Percentiles rank a stretch among this genome's conserved stretches.
Conservation (phyloP, 2,329 filamentous ascomycete species). For the Colletotrichum aenigma region DNA sequence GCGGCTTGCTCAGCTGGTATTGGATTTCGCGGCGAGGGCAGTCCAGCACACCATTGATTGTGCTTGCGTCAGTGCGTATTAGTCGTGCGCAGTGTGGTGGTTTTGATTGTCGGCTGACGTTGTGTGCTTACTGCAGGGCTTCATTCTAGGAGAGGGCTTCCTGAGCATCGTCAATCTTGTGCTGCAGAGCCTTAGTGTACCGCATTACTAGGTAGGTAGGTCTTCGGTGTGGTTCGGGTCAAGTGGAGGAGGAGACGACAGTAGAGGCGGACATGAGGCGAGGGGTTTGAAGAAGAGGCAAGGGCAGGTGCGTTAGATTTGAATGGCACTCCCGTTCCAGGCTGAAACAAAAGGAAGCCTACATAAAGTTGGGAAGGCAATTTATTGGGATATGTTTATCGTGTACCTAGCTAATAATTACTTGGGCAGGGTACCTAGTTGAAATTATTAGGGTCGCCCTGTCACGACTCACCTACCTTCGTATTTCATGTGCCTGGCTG, state of each 20-base stretch:
- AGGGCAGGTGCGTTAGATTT: not conserved
- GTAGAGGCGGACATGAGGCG: not conserved
- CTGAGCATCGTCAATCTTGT: constrained; percentile 89
- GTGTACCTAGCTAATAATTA: not conserved
- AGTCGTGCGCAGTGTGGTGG: not conserved
- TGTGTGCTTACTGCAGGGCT: constrained; percentile 55
- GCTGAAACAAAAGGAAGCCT: not conserved
- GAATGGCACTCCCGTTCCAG: not conserved
- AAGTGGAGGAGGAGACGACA: not conserved
- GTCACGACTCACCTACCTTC: not conserved
- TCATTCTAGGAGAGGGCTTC: constrained; percentile 92
- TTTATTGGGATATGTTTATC: not conserved
- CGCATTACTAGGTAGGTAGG: constrained; percentile 53
- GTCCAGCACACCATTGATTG: constrained; percentile 78
- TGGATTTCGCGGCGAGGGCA: constrained; percentile 62
- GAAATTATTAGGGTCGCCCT: not conserved
- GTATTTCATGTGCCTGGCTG: not conserved
- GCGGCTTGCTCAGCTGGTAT: constrained; percentile 77
- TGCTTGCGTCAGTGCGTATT: constrained; percentile 72
- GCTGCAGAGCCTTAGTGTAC: constrained; percentile 77
- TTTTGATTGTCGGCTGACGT: not conserved
- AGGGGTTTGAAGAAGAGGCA: not conserved
- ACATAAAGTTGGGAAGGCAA: not conserved
- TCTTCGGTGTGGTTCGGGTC: not conserved
- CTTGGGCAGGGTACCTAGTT: not conserved